A percentile compares a stretch with the other conserved stretches of the same genome.
Conservation (phyloP, 2,329 filamentous ascomycete genomes). For the Zarea fungicola region DNA sequence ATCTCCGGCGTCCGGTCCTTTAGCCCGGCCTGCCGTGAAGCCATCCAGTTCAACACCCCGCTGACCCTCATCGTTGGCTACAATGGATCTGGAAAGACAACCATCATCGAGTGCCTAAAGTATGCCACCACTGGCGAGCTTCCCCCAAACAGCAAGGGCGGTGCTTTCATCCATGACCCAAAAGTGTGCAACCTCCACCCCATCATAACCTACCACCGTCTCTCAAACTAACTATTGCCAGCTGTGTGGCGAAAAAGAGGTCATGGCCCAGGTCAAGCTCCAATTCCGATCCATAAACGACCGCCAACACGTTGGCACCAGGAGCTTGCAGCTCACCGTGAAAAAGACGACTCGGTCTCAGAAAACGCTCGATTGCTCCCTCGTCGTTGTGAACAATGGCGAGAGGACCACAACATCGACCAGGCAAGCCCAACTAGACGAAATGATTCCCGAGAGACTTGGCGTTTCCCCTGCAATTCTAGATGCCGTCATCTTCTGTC, state of each 20-base stretch:
- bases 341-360: slow-evolving; percentile 72
- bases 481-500: slow-evolving; percentile 95
- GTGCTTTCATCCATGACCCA: slow-evolving; percentile 96
- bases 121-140: slow-evolving; percentile 94
- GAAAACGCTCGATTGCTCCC: slow-evolving; percentile 78
- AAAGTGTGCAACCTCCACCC: slow-evolving; percentile 47
- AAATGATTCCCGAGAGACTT: slow-evolving; percentile 76
- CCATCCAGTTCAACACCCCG: slow-evolving; percentile 82
- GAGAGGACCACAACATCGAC: slow-evolving; percentile 76
- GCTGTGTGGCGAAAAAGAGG: slow-evolving; percentile 79
- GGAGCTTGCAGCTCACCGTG: slow-evolving; percentile 79
- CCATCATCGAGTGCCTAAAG: slow-evolving; percentile 97
- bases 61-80: slow-evolving; percentile 94
- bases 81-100: slow-evolving; percentile 97
- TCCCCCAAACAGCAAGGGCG: slow-evolving; percentile 83
- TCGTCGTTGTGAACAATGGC: slow-evolving; percentile 72
- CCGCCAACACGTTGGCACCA: slow-evolving; percentile 73
- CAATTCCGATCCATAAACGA: slow-evolving; percentile 77
- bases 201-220: neutral
- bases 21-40: slow-evolving; percentile 66
- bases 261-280: slow-evolving; percentile 86
- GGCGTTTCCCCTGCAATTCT: slow-evolving; percentile 87
- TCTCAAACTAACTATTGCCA: slow-evolving; percentile 23
- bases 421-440: slow-evolving; percentile 73
- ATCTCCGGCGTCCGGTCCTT: slow-evolving; percentile 85